Base-by-base conservation (phyloP, 495 filamentous ascomycete species). In the Xylaria castorea region DNA sequence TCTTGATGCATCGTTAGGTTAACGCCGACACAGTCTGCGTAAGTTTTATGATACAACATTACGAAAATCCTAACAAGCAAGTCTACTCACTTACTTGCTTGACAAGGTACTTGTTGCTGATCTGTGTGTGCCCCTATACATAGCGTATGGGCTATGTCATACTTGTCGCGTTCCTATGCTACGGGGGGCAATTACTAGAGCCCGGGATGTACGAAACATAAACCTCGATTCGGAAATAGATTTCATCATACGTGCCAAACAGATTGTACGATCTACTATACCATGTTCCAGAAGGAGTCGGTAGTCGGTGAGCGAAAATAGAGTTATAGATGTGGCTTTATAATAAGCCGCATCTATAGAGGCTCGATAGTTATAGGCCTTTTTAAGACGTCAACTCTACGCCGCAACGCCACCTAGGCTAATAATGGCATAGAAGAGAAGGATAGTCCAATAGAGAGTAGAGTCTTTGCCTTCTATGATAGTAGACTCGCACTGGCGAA, bases 241-340 rank as follows among this genome's bases (percentile, higher is more conserved):
- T 61, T 22, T n/a, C 34, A 4, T 22, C 30, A n/a, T 38, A 16
- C 14, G 22, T 38, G 34, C 32, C 2, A 22, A 38, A 38, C n/a
- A 5, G 38, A 2, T 9, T 22, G 3, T 61, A 22, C 34, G 58
- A 6, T 61, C 14, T 22, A 22, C 34, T 61, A 61, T 61, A 40
- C 34, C 18, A 61, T 61, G 30, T 61, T 61, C 58, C 38, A 7
- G 38, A 44, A 64, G 61, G 38, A 44, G 44, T 64, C 22, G 61
- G 61, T 18, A 27, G 44, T 64, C 61, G 61, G 61, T 27, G 22
- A 64, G 38, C 61, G 61, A 64, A 60, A 38, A 30, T 44, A 27
- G 36, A 30, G 5, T 6, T n/a, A 63, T 63, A 42, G 36, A 27
- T 42, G 34, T 27, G 38, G 38, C 18, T 63, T 20, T 44, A 16